A percentile compares a stretch with the other conserved stretches of the same genome.
These are phyloP conservation scores for Scheffersomyces ergatensis DNA, from an alignment of 805 yeast genomes.

Conservation along the genomic window DNA sequence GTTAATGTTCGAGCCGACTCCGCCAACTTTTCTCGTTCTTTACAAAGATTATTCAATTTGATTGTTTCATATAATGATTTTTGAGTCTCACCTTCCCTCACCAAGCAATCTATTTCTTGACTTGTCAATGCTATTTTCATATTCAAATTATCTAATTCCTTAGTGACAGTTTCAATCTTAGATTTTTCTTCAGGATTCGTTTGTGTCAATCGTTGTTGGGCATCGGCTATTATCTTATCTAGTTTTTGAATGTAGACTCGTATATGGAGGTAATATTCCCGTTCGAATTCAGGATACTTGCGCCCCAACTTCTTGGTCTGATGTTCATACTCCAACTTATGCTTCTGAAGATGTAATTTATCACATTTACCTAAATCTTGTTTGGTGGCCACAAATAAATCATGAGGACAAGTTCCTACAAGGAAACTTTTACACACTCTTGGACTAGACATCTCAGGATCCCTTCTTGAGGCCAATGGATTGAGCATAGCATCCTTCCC, in stretches of 20 bases:
- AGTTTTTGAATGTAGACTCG: slow-evolving; percentile 62
- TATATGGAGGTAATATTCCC: slow-evolving; percentile 48
- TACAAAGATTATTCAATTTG: slow-evolving; percentile 42
- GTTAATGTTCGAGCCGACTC: slow-evolving; percentile 57
- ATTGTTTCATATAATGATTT: slow-evolving; percentile 51
- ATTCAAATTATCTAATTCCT: slow-evolving; percentile 60
- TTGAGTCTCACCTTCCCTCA: slow-evolving; percentile 46
- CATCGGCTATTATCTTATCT: slow-evolving; percentile 60
- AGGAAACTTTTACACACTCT: slow-evolving; percentile 76
- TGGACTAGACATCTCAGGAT: slow-evolving; percentile 39
- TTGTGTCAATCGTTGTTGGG: slow-evolving; percentile 63
- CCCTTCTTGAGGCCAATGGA: slow-evolving; percentile 26
- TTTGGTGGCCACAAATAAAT: slow-evolving; percentile 76
- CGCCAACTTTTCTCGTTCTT: slow-evolving; percentile 51
- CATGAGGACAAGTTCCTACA: slow-evolving; percentile 87
- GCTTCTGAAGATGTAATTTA: slow-evolving; percentile 68
- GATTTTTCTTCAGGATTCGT: slow-evolving; percentile 67
- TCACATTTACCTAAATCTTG: slow-evolving; percentile 82
- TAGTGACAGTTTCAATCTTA: slow-evolving; percentile 52
- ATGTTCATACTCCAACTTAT: slow-evolving; percentile 66
- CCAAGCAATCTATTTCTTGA: slow-evolving; percentile 60
- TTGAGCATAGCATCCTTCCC: slow-evolving; percentile 53
- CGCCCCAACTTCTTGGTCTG: slow-evolving; percentile 38
- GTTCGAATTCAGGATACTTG: slow-evolving; percentile 49
- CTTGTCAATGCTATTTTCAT: slow-evolving; percentile 61